These are phyloP conservation scores for Trypanosoma congolense DNA, from an alignment of 208 protist species.

Conservation along the genomic window DNA sequence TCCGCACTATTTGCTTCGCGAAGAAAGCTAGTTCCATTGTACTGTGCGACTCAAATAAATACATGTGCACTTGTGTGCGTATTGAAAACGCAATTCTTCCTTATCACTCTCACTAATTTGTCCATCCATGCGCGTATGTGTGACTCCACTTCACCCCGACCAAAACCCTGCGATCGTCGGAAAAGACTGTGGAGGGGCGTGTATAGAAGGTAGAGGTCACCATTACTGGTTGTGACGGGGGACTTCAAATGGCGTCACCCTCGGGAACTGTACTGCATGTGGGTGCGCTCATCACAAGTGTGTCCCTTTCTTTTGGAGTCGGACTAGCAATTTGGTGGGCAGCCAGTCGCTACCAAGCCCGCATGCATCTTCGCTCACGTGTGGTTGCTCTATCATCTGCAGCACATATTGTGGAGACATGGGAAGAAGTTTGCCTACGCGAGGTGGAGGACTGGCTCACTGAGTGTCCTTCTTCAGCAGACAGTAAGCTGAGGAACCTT, in stretches of 20 bases:
- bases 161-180: no score
- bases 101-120: no score
- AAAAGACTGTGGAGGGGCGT: background rate
- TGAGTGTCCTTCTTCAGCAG: background rate
- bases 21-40: no score
- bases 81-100: no score
- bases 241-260: no score
- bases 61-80: no score
- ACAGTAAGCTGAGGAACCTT: background rate
- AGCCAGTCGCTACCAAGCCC: constrained; percentile 5
- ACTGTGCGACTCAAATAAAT: no score
- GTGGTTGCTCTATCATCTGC: constrained; percentile 28
- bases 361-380: constrained; percentile 33
- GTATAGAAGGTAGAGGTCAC: background rate
- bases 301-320: constrained; percentile 21
- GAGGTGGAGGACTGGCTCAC: constrained; percentile 22
- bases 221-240: no score
- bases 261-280: background rate
- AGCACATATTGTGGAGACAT: constrained; percentile 24
- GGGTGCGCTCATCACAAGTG: constrained; percentile 10
- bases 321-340: constrained; percentile 10
- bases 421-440: constrained; percentile 33
- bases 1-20: no score
- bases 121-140: no score
- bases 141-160: no score